Evolutionary conservation across 2,329 filamentous ascomycete species (phyloP), one percentile per base, ranked within the genome.

Genomic region (Chlorencoelia australis): DNA sequence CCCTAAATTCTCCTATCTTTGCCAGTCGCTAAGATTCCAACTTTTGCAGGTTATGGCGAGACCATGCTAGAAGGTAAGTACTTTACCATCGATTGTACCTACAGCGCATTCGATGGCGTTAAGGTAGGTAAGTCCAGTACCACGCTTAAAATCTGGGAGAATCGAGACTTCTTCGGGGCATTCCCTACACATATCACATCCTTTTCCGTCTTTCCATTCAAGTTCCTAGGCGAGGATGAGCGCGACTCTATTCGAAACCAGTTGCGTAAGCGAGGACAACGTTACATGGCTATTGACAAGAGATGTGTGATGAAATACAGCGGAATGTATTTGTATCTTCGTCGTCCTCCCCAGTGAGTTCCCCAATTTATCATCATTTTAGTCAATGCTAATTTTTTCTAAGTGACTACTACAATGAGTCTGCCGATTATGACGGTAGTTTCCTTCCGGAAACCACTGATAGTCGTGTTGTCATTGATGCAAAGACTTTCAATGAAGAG

Each of bases 401-500:
- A 10, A 4, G 13, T 6, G 4, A 4, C 3, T 13, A 25, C 13
- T 25, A 6, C 10, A 25, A n/a, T n/a, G n/a, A n/a, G n/a, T 25
- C 3, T 10, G 13, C 10, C 22, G 10, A 25, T 10, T 13, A 25
- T 10, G 13, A 25, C 3, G n/a, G n/a, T n/a, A n/a, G n/a, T n/a
- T n/a, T n/a, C n/a, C n/a, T n/a, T n/a, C n/a, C 6, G 13, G 22
- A 13, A 25, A 25, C 10, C 22, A 22, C n/a, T n/a, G n/a, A n/a
- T n/a, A 40, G 42, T n/a, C 33, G 42, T 9, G 35, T 45, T 9
- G 25, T 45, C 1, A 35, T 45, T 24, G 42, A 45, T 19, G 39
- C 36, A 3, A 40, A 40, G 15, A 45, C 42, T 5, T 45, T 45
- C 32, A 40, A 45, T 6, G 42, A 45, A 15, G 42, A 44, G 14